These are phyloP conservation scores for Selenicereus undatus DNA, from an alignment of 148 eudicot species.

Conservation along the genomic window DNA sequence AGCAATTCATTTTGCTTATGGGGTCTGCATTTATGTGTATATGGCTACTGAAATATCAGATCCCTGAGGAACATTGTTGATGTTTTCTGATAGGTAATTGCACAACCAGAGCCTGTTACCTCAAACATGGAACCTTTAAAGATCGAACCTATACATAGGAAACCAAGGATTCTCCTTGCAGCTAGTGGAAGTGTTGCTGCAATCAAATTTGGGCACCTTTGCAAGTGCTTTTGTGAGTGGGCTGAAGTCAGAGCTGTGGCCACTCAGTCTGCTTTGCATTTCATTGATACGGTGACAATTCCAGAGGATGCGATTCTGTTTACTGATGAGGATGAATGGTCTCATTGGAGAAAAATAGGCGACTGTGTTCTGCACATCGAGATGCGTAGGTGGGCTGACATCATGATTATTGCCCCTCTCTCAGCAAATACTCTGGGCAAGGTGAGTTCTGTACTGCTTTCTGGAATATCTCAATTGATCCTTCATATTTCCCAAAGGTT, in stretches of 20 bases:
- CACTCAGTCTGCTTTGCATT: slow-evolving; percentile 69
- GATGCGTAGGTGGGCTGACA: slow-evolving; percentile 90
- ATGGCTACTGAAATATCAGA: slow-evolving; percentile 8
- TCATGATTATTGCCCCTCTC: slow-evolving; percentile 91
- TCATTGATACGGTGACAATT: slow-evolving; percentile 56
- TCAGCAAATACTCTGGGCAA: slow-evolving; percentile 92
- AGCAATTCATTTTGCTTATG: neutral
- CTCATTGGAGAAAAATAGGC: slow-evolving; percentile 79
- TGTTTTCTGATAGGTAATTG: slow-evolving; percentile 29
- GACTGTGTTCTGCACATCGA: slow-evolving; percentile 84
- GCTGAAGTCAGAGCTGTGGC: slow-evolving; percentile 90
- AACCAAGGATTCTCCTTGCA: slow-evolving; percentile 79
- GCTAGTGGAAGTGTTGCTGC: slow-evolving; percentile 99
- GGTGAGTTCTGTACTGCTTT: slow-evolving; percentile 35
- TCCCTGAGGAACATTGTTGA: neutral
- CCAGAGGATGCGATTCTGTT: slow-evolving; percentile 67
- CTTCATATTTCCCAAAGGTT: neutral
- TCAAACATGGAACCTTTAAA: slow-evolving; percentile 30
- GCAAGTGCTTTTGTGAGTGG: slow-evolving; percentile 84
- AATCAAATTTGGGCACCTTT: slow-evolving; percentile 78
- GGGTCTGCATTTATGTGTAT: neutral
- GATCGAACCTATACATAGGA: slow-evolving; percentile 38
- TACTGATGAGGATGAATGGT: slow-evolving; percentile 92
- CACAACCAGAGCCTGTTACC: slow-evolving; percentile 28
- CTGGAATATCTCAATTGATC: neutral